Evolutionary conservation across 345 rosid genomes (phyloP), one percentile per base, ranked within the genome.

Genomic region (Geranium brycei): DNA sequence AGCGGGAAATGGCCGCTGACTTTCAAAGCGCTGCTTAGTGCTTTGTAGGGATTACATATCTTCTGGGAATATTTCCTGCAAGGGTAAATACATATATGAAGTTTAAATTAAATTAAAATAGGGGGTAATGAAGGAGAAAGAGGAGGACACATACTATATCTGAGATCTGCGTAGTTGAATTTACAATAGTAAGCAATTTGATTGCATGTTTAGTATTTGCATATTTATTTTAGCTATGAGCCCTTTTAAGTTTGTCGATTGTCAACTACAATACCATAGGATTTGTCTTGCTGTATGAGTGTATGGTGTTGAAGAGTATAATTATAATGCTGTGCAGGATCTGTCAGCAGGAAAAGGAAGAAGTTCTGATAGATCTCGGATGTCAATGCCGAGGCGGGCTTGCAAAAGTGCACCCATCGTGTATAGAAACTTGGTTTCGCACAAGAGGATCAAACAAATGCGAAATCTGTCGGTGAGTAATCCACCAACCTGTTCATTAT

Each of bases 331-430:
- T 58, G 61, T 69, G 66, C 72, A 90, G 96, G 72, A 82, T 91
- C 70, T 91, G 98, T 61, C 95, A 81, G 71, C 90, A 88, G 75
- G 95, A 91, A 69, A 87, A 82, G 71, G 98, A 91, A 69, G 96
- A 91, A 72, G 68, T 35, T 57, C 81, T 87, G 60, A 88, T 91
- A 28, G 87, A 83, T 72, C 86, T 91, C 19, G 98, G 98, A 66
- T 91, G 98, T 75, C 79, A 66, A 31, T 91, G 98, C 73, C 86
- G 85, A 63, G 95, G 96, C 28, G 98, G 89, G 58, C 90, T 91
- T 75, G 80, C 85, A 2, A 82, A 82, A 80, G 72, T 91, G 5
- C 98, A 91, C 67, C 81, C 77, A 60, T 81, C 96, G 17, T 88
- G 98, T 73, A 87, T 91, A 59, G 89, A 85, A 68, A 78, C 91